phyloP scores from a whole-genome alignment of 2,329 filamentous ascomycete genomes.

The Clonostachys byssicola region DNA sequence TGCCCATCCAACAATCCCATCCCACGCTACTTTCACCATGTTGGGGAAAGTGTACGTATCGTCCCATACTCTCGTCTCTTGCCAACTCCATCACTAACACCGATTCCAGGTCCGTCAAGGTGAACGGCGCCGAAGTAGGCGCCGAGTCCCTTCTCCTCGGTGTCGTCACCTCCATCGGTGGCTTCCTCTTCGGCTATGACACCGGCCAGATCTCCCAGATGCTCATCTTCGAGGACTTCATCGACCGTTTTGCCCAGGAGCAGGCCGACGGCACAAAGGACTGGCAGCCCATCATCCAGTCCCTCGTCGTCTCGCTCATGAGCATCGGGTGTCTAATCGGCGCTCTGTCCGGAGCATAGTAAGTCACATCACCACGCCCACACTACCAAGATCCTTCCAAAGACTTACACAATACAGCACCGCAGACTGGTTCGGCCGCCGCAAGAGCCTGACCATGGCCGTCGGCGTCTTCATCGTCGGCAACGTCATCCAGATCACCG shows the following conservation, averaged over 20 bases:
- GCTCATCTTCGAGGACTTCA: slow-evolving; percentile 47
- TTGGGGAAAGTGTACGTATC: too few species aligned
- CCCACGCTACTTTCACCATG: too few species aligned
- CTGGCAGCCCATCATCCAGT: slow-evolving; percentile 36
- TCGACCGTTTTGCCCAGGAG: slow-evolving; percentile 47
- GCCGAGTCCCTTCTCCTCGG: slow-evolving; percentile 37
- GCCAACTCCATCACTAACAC: too few species aligned
- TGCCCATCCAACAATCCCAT: too few species aligned
- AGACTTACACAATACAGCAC: slow-evolving; percentile 19
- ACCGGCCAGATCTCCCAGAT: slow-evolving; percentile 55
- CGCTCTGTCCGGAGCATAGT: slow-evolving; percentile 43
- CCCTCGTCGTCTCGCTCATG: slow-evolving; percentile 51
- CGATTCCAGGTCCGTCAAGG: slow-evolving; percentile 25
- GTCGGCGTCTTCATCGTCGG: slow-evolving; percentile 58
- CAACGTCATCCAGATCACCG: slow-evolving; percentile 62
- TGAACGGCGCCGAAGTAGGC: slow-evolving; percentile 37
- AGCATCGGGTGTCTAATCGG: slow-evolving; percentile 53
- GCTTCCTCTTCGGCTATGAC: slow-evolving; percentile 61
- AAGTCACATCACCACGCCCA: not conserved
- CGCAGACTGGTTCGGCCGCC: slow-evolving; percentile 53
- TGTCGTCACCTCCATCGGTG: slow-evolving; percentile 51
- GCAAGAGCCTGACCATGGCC: slow-evolving; percentile 47
- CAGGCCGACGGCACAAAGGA: slow-evolving; percentile 25
- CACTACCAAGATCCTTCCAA: slow-evolving; percentile 8
- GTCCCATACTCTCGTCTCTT: too few species aligned